Conservation (phyloP, 2,329 filamentous ascomycete genomes). For the Pseudocercospora eumusae region DNA sequence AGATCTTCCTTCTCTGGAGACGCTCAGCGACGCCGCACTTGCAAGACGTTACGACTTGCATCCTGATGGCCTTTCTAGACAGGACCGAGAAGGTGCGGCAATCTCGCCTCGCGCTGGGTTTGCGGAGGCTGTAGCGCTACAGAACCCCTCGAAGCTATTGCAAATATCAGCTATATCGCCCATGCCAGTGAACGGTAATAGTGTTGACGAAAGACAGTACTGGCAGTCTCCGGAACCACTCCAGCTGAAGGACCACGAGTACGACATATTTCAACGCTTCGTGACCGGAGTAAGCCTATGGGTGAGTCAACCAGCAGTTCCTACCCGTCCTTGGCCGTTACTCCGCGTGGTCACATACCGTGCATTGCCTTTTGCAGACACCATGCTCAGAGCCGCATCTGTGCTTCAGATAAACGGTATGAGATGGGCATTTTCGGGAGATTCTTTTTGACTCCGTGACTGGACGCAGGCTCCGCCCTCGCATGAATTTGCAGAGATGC, state of each 20-base stretch:
- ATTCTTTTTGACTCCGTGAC: no score
- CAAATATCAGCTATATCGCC: conserved; percentile 32
- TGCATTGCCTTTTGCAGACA: background rate
- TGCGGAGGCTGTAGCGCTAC: conserved; percentile 28
- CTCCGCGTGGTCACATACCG: background rate
- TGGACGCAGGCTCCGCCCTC: no score
- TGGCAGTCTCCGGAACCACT: conserved; percentile 34
- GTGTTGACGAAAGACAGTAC: conserved; percentile 30
- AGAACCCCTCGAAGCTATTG: conserved; percentile 30
- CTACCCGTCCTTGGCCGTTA: background rate
- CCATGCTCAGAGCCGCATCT: background rate
- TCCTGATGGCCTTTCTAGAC: conserved; percentile 19
- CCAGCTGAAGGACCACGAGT: conserved; percentile 42
- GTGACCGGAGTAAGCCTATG: conserved; percentile 43
- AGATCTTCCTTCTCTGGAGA: conserved; percentile 30
- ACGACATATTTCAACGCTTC: conserved; percentile 45
- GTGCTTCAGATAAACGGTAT: background rate
- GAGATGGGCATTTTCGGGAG: background rate
- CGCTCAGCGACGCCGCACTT: conserved; percentile 31
- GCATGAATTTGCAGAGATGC: background rate
- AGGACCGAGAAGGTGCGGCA: conserved; percentile 12
- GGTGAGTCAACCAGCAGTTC: conserved; percentile 11
- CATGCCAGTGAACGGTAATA: conserved; percentile 18
- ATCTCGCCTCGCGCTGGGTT: conserved; percentile 21
- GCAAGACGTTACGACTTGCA: conserved; percentile 29